Base-by-base conservation (phyloP, 305 asterid species). In the Fraxinus paxiana region DNA sequence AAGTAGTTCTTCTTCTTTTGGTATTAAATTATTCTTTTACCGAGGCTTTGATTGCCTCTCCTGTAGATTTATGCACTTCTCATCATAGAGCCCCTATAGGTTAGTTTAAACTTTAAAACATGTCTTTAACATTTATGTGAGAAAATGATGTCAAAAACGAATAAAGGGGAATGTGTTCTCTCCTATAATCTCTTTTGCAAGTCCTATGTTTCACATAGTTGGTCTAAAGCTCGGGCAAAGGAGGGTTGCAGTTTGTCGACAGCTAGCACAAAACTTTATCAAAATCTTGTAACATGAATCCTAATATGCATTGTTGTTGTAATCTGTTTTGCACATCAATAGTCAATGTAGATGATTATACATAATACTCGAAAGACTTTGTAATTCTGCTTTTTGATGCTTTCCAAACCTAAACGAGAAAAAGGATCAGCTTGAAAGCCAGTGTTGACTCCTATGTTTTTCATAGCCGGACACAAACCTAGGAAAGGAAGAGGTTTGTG, bases 11-110 rank as follows among this genome's bases (percentile, higher is more conserved):
- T 86, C 87, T 82, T 83, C 85, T 87, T 84, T 85, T 85, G 84
- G 81, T 85, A 85, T 73, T 77, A 87, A 86, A 86, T 88, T 86
- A 87, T 88, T 79, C 88, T 79, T 87, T 82, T 75, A 76, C 84
- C 61, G 79, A 80, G 61, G 74, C 82, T 67, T 79, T 65, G 34
- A 46, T 77, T 83, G 81, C 77, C 76, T 81, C 77, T 65, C 73
- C 83, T 35, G 69, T 74, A 73, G 30, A 30, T 63, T 46, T 65
- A 0, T 43, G 18, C 28, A 9, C 22, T 46, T 79, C 34, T 26
- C 51, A 75, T 75, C 79, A 63, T 51, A 61, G 72, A 46, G 2
- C 20, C 30, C 33, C 30, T 38, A 0, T 70, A 31, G 37, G 59
- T 31, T 41, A 5, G 41, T 33, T 73, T 24, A n/a, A 73, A 72